phyloP scores from a whole-genome alignment of 345 rosid species.

The Kernera saxatilis region DNA sequence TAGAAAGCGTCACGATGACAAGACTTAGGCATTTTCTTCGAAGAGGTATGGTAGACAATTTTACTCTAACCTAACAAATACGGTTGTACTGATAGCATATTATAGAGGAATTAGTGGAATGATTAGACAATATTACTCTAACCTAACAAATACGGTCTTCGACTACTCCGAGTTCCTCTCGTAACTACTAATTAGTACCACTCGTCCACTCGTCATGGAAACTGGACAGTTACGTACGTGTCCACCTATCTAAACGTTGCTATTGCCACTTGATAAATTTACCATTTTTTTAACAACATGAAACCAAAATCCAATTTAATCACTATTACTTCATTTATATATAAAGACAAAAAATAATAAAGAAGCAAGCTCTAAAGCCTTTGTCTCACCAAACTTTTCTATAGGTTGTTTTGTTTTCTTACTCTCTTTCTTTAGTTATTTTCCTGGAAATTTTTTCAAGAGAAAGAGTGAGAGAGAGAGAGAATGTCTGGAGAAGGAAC shows the following conservation, averaged over 20 bases:
- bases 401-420: not conserved
- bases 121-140: too few species aligned
- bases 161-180: not conserved
- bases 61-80: too few species aligned
- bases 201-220: not conserved
- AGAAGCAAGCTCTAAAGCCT: not conserved
- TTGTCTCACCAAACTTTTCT: not conserved
- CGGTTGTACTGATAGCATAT: too few species aligned
- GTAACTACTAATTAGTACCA: not conserved
- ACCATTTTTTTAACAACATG: not conserved
- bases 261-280: not conserved
- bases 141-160: too few species aligned
- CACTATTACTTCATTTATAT: not conserved
- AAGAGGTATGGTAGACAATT: too few species aligned
- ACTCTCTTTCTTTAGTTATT: not conserved
- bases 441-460: not conserved
- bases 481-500: not conserved
- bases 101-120: too few species aligned
- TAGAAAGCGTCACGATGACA: too few species aligned
- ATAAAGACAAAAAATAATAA: constrained; percentile 5
- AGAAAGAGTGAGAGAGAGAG: not conserved
- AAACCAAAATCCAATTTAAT: not conserved
- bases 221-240: not conserved
- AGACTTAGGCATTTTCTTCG: too few species aligned
- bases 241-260: constrained; percentile 19